These are phyloP conservation scores for Candida bentonensis DNA, from an alignment of 805 yeast genomes.

Conservation along the genomic window DNA sequence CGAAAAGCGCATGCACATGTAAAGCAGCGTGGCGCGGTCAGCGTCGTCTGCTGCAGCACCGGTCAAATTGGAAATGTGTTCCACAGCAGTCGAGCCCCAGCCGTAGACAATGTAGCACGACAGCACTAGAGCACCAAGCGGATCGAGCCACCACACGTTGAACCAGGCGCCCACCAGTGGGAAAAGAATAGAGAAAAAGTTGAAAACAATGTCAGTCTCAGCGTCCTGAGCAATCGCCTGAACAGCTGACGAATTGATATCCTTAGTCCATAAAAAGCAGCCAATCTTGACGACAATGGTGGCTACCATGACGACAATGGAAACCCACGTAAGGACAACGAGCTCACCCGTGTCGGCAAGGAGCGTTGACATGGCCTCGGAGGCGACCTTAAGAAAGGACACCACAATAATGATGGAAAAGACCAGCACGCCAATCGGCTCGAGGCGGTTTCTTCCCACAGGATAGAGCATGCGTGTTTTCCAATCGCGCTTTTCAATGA, in stretches of 20 bases:
- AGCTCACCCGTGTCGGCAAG: conserved; percentile 27
- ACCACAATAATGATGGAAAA: conserved; percentile 59
- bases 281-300: conserved; percentile 48
- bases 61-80: conserved; percentile 59
- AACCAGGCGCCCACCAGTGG: conserved; percentile 46
- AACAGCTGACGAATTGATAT: conserved; percentile 48
- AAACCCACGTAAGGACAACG: conserved; percentile 29
- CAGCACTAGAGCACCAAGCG: conserved; percentile 53
- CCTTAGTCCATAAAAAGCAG: conserved; percentile 52
- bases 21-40: conserved; percentile 53
- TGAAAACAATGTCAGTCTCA: conserved; percentile 61
- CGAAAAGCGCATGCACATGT: conserved; percentile 55
- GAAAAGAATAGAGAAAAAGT: conserved; percentile 54
- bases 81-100: conserved; percentile 54
- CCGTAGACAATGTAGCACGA: conserved; percentile 47
- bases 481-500: conserved; percentile 30
- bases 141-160: conserved; percentile 57
- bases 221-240: conserved; percentile 78
- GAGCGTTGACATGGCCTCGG: conserved; percentile 41
- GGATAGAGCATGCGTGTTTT: conserved; percentile 34
- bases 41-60: conserved; percentile 54
- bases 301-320: conserved; percentile 43
- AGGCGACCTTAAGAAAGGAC: conserved; percentile 59
- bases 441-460: conserved; percentile 57
- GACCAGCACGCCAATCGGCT: conserved; percentile 65